Evolutionary conservation across 2,329 filamentous ascomycete genomes (phyloP).

Genomic region (Aplosporella prunicola): DNA sequence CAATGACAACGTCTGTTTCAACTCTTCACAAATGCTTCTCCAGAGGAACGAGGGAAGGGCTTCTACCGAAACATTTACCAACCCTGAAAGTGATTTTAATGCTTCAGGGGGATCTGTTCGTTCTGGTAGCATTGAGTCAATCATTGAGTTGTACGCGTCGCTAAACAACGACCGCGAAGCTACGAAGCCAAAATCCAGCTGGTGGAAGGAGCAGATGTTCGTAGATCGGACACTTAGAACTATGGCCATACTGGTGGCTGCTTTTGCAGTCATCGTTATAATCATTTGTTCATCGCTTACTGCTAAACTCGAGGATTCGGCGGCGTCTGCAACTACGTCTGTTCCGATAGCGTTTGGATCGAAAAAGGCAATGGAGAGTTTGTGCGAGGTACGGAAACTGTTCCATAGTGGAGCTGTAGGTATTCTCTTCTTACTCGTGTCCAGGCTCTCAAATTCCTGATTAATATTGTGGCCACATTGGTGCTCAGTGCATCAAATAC

Average conservation of each 20-base stretch:
- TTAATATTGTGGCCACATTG: slow-evolving; percentile 22
- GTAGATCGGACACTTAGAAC: slow-evolving; percentile 20
- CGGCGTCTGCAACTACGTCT: not conserved
- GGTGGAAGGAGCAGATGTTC: slow-evolving; percentile 22
- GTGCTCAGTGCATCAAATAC: slow-evolving; percentile 24
- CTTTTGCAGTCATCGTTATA: slow-evolving; percentile 12
- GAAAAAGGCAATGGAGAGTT: not conserved
- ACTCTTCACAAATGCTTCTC: no score
- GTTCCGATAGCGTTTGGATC: not conserved
- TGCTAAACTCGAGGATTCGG: not conserved
- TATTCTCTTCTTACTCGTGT: not conserved
- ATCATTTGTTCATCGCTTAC: slow-evolving; percentile 3
- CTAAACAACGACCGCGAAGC: no score
- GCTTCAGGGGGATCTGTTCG: no score
- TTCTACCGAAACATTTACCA: no score
- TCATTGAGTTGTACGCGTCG: no score
- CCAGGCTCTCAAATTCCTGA: slow-evolving; percentile 12
- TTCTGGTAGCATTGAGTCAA: no score
- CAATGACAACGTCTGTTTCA: no score
- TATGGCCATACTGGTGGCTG: slow-evolving; percentile 18
- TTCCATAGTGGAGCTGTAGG: not conserved
- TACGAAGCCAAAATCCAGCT: slow-evolving; percentile 8
- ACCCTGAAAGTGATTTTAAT: no score
- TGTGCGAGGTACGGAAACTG: not conserved
- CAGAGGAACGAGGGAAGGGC: no score